Evolutionary conservation across 169 alveolate genomes (phyloP).

Genomic region (Prorocentrum cordatum): DNA sequence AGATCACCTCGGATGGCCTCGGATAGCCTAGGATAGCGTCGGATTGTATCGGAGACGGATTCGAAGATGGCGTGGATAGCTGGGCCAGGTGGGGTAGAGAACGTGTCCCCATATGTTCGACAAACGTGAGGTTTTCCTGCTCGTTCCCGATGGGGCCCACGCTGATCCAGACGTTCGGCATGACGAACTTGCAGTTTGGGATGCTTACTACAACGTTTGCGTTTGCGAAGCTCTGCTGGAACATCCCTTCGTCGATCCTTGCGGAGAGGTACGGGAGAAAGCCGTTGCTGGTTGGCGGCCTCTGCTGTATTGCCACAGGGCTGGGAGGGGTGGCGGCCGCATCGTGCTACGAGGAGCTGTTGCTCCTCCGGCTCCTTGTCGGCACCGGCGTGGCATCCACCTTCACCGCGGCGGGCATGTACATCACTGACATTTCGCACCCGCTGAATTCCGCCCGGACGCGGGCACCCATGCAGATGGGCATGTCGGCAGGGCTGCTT

Average conservation of each 20-base stretch:
- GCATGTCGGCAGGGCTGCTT: conserved; percentile 48
- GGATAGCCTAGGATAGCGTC: too few relatives aligned
- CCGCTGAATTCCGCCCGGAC: conserved; percentile 51
- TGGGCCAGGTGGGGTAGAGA: too few relatives aligned
- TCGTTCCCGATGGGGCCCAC: conserved; percentile 68
- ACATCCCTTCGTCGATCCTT: conserved; percentile 30
- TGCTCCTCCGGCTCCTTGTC: conserved; percentile 12
- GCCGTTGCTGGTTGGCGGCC: conserved; percentile 25
- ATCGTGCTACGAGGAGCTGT: conserved; percentile 19
- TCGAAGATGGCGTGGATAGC: too few relatives aligned
- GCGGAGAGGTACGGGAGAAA: conserved; percentile 23
- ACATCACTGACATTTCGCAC: conserved; percentile 54
- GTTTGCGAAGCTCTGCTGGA: conserved; percentile 36
- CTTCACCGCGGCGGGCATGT: conserved; percentile 52
- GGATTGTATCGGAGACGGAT: too few relatives aligned
- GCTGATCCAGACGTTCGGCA: conserved; percentile 40
- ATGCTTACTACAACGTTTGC: conserved; percentile 45
- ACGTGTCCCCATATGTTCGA: too few relatives aligned
- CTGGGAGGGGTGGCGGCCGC: conserved; percentile 26
- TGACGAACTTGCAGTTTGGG: conserved; percentile 57
- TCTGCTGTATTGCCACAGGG: conserved; percentile 29
- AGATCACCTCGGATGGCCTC: too few relatives aligned
- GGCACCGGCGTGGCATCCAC: conserved; percentile 51
- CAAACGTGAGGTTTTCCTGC: too few relatives aligned
- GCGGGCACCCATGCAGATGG: conserved; percentile 50